Percentiles rank a stretch among this genome's conserved stretches.
Conservation (phyloP, 805 yeast species). For the Lachancea nothofagi region DNA sequence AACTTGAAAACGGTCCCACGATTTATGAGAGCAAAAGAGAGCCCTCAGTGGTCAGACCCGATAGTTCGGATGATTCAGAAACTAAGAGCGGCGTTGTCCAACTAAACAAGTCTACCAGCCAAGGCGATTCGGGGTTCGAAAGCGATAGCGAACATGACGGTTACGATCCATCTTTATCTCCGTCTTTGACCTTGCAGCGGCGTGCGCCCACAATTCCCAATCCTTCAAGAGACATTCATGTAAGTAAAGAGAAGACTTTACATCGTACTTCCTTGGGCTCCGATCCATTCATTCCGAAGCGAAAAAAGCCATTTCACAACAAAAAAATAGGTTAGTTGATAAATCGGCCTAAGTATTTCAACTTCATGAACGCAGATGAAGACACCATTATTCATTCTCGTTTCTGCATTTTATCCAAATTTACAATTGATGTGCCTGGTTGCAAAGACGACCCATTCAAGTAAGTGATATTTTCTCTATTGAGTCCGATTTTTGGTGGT, state of each 20-base stretch:
- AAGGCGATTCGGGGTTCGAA: not conserved
- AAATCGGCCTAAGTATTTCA: not conserved
- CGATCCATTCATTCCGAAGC: conserved; percentile 25
- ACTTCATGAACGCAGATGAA: not conserved
- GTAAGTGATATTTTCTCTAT: conserved; percentile 6
- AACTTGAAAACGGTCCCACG: not conserved
- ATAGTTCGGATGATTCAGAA: too few relatives aligned
- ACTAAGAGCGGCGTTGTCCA: too few relatives aligned
- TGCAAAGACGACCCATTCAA: not conserved
- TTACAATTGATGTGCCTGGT: not conserved
- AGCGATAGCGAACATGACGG: conserved; percentile 8
- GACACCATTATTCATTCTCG: conserved; percentile 1
- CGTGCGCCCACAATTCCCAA: not conserved
- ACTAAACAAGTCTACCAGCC: too few relatives aligned
- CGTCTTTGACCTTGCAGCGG: not conserved
- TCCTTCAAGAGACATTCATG: not conserved
- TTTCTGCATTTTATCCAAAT: conserved; percentile 4
- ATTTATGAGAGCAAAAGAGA: not conserved
- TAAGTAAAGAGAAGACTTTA: not conserved
- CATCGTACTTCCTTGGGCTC: not conserved
- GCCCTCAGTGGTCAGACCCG: not conserved
- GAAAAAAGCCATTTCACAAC: conserved; percentile 12
- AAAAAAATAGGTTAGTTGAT: conserved; percentile 4
- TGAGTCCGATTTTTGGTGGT: conserved; percentile 28
- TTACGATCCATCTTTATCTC: conserved; percentile 8